Conservation (phyloP, 768 basidiomycete genomes). For the Pleurotus sapidus region DNA sequence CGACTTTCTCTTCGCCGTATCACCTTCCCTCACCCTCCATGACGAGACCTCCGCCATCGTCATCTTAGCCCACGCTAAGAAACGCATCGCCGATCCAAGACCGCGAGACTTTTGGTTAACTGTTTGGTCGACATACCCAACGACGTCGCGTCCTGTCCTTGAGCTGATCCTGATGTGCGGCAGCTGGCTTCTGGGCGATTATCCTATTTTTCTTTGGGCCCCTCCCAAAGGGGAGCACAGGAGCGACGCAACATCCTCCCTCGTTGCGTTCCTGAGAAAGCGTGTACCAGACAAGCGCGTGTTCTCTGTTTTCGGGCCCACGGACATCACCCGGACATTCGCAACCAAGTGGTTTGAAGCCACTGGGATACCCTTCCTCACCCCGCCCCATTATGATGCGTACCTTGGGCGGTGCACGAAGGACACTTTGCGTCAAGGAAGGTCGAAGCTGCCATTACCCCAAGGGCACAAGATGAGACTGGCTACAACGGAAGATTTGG, state of each 20-base stretch:
- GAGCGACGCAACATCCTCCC: slow-evolving; percentile 27
- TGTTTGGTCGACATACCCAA: slow-evolving; percentile 36
- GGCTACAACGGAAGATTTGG: slow-evolving; percentile 34
- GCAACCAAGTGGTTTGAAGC: slow-evolving; percentile 39
- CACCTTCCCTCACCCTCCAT: slow-evolving; percentile 28
- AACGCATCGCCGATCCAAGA: not conserved
- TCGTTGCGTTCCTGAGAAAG: slow-evolving; percentile 33
- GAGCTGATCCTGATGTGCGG: slow-evolving; percentile 48
- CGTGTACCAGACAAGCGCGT: slow-evolving; percentile 42
- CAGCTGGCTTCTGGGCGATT: slow-evolving; percentile 37
- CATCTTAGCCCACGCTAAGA: not conserved
- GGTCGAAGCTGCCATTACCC: slow-evolving; percentile 16
- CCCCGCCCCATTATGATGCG: slow-evolving; percentile 50
- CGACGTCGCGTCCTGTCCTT: slow-evolving; percentile 24
- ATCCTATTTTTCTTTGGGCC: slow-evolving; percentile 54
- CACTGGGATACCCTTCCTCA: slow-evolving; percentile 33
- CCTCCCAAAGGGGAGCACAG: slow-evolving; percentile 24
- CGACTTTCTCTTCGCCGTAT: slow-evolving; percentile 36
- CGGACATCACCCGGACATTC: slow-evolving; percentile 39
- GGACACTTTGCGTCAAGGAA: slow-evolving; percentile 26
- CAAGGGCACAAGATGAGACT: slow-evolving; percentile 33
- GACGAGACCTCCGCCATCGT: not conserved
- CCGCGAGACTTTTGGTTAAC: slow-evolving; percentile 43
- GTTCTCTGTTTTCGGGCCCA: slow-evolving; percentile 49
- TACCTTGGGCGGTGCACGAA: slow-evolving; percentile 41